These are phyloP conservation scores for Neopestalotiopsis clavispora DNA, from an alignment of 2,329 filamentous ascomycete species.

Conservation along the genomic window DNA sequence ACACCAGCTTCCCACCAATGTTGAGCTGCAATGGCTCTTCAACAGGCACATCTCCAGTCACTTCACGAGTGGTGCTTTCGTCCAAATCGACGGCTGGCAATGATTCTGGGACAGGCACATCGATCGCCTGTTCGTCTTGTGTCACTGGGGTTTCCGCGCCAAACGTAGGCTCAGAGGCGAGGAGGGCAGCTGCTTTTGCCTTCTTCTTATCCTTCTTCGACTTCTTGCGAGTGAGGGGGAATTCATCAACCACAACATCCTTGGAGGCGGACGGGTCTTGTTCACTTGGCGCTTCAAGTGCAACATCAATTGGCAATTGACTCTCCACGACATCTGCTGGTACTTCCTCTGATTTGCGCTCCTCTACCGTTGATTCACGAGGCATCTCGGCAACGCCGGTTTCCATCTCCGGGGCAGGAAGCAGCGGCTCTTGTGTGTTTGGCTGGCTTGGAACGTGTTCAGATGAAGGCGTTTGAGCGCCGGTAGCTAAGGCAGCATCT, in stretches of 20 bases:
- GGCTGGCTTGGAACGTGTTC: not conserved
- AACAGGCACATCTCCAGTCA: not conserved
- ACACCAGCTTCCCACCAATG: slow-evolving; percentile 11
- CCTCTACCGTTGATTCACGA: not conserved
- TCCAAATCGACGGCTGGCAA: not conserved
- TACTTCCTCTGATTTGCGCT: not conserved
- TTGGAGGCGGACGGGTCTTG: slow-evolving; percentile 14
- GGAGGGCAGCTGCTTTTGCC: slow-evolving; percentile 35
- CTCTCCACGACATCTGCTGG: not conserved
- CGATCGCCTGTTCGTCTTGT: slow-evolving; percentile 18
- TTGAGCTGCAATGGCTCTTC: slow-evolving; percentile 10
- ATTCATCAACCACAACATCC: slow-evolving; percentile 31
- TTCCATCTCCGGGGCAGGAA: not conserved
- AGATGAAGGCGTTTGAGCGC: not conserved
- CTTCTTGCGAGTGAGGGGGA: slow-evolving; percentile 32
- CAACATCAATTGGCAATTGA: not conserved
- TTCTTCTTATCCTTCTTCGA: slow-evolving; percentile 35
- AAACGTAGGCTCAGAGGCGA: slow-evolving; percentile 22
- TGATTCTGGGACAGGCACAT: slow-evolving; percentile 20
- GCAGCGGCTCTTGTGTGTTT: not conserved
- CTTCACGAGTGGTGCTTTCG: not conserved
- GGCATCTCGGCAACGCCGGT: not conserved
- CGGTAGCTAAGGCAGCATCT: not conserved
- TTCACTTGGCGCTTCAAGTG: not conserved
- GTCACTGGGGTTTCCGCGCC: slow-evolving; percentile 19